Evolutionary conservation across 805 yeast species (phyloP).

Genomic region (Saccharomycopsis synnaedendra): DNA sequence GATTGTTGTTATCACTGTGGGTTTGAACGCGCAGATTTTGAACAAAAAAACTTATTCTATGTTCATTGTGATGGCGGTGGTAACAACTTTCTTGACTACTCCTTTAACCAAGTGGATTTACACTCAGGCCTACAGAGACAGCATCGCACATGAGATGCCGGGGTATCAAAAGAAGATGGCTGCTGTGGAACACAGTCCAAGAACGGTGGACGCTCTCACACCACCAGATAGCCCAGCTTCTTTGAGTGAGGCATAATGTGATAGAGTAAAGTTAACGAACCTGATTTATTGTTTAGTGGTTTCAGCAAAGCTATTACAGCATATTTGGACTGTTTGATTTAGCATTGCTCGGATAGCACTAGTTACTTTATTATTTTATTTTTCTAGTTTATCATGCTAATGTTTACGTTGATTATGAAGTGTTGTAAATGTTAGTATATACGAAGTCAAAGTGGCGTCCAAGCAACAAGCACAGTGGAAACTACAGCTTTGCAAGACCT

Average conservation of each 20-base stretch:
- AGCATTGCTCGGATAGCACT: neutral
- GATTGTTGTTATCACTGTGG: slow-evolving; percentile 66
- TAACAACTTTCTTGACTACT: slow-evolving; percentile 70
- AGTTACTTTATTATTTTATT: neutral
- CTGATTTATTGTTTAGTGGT: too few relatives aligned
- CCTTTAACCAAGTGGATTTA: slow-evolving; percentile 55
- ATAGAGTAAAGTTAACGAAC: neutral
- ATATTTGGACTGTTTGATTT: neutral
- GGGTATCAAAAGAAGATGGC: neutral
- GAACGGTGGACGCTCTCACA: neutral
- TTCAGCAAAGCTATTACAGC: neutral
- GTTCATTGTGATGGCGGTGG: slow-evolving; percentile 76
- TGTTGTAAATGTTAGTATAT: neutral
- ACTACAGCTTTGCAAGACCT: too few relatives aligned
- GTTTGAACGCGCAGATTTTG: slow-evolving; percentile 61
- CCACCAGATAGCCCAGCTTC: neutral
- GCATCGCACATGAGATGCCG: slow-evolving; percentile 20
- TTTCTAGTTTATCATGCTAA: neutral
- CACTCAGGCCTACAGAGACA: slow-evolving; percentile 50
- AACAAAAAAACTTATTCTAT: slow-evolving; percentile 57
- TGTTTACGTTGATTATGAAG: neutral
- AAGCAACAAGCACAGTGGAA: too few relatives aligned
- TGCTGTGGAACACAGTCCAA: neutral
- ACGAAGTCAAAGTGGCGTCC: too few relatives aligned
- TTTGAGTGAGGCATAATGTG: neutral